A percentile compares a stretch with the other conserved stretches of the same genome.
Evolutionary conservation across 2,329 filamentous ascomycete genomes (phyloP).

Genomic region (Xylariaceae sp.): DNA sequence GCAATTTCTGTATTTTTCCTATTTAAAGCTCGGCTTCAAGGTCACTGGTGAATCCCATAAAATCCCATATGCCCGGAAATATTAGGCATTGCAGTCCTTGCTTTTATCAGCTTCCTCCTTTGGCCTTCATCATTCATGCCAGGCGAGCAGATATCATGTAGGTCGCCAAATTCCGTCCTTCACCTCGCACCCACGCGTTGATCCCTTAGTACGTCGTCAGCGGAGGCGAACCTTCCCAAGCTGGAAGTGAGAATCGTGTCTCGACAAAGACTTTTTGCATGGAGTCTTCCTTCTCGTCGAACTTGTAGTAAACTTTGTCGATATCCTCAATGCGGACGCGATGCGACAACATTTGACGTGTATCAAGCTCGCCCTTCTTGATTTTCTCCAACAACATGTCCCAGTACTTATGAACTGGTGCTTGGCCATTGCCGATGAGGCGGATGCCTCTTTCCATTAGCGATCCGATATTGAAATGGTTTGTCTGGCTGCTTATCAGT

Average conservation of each 20-base stretch:
- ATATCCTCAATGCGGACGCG: constrained; percentile 71
- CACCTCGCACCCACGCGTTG: neutral
- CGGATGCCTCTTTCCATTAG: constrained; percentile 85
- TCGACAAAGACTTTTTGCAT: constrained; percentile 79
- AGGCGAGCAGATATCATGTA: no score
- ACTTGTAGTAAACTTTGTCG: constrained; percentile 61
- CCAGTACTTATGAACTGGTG: constrained; percentile 82
- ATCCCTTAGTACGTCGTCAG: constrained; percentile 14
- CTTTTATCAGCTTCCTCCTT: no score
- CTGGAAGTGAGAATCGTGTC: constrained; percentile 52
- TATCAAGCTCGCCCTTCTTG: constrained; percentile 65
- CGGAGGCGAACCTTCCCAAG: constrained; percentile 13
- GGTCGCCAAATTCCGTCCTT: no score
- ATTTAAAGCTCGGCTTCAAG: no score
- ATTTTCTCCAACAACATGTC: constrained; percentile 68
- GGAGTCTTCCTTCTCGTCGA: constrained; percentile 57
- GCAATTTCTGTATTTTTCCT: no score
- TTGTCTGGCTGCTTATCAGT: constrained; percentile 43
- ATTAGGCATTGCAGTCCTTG: no score
- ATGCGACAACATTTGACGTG: constrained; percentile 76
- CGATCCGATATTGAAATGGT: constrained; percentile 79
- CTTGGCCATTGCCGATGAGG: constrained; percentile 64
- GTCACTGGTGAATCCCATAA: no score
- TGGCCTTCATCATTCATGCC: no score
- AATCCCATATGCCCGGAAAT: no score